Base-by-base conservation (phyloP, 2,329 filamentous ascomycete species). In the Paecilomyces fulvus region DNA sequence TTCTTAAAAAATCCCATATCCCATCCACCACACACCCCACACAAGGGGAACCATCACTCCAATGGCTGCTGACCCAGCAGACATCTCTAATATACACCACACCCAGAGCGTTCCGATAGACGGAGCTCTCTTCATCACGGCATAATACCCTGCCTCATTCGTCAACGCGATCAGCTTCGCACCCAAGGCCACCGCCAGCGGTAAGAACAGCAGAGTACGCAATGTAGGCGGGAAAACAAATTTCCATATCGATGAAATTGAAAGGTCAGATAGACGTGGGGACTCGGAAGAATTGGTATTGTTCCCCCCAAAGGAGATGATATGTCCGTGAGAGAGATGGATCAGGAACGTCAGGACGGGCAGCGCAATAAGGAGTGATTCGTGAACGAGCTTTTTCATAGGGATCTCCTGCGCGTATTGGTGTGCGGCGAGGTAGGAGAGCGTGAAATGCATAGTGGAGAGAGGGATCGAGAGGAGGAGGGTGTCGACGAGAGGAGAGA, bases 61-160 rank as follows among this genome's bases (percentile, higher is more conserved):
- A n/a, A 75, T 65, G 23, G 86, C 75, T 0, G 88, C 89, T 65
- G 82, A 85, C 0, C 78, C 66, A 46, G 95, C 76, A 55, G 90
- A 81, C 74, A 96, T 81, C 75, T 99, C 94, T 51, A 97, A 80
- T 21, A 97, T 86, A 30, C 88, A 85, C 91, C 92, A 97, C 3
- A 97, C 82, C 92, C 92, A 97, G 17, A 97, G 72, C 46, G 89
- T 92, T 0, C 90, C 94, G 12, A 96, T 71, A 4, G 91, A 86
- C n/a, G 94, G 94, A 0, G 91, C 88, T 60, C 84, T 85, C 76
- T 96, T 95, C 90, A 97, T 92, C 20, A 95, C 85, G 6, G 88
- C 88, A 63, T 95, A 84, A 66, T 96, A 97, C 3, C 87, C 84
- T 61, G 85, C 83, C 30, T 78, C 80, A 66, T 96, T 97, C 25